Evolutionary conservation across 345 rosid species (phyloP), one percentile per base, ranked within the genome.

Genomic region (Aquilaria yunnanensis): DNA sequence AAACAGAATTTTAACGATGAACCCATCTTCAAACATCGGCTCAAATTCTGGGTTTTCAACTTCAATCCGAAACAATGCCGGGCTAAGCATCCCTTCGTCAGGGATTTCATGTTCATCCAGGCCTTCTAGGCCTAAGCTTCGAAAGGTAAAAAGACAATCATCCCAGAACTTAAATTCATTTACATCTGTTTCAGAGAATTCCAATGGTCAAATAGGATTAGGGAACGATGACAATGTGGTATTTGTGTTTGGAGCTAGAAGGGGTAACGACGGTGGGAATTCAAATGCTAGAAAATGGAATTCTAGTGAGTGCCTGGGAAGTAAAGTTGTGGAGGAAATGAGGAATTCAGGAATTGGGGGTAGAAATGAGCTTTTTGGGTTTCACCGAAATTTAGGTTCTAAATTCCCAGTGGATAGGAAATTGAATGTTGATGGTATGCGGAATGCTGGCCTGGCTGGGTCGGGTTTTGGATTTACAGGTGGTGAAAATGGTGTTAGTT

Each of bases 111-210:
- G 8, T 37, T 2, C 43, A 37, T 37, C 43, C 43, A 37, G 43
- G 43, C 43, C 43, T 37, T 37, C 82, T 1, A 87, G 71, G 81
- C 89, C 97, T 46, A 86, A 83, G 71, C 58, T 85, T 50, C 52
- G 54, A 2, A 87, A 93, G 80, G 69, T 74, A 10, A 77, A 90
- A 69, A 78, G 60, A 67, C 90, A 81, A 63, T 74, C 72, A 5
- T 68, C 82, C 47, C 81, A 69, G 52, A 72, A 61, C 61, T 60
- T 67, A 54, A 78, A 74, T 53, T 60, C 77, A 11, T 88, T 81
- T 66, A 66, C 53, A 54, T 67, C 63, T 31, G 74, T 67, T 33
- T 48, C 72, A 13, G 60, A 57, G 12, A 14, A n/a, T 62, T 46
- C 14, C 23, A 57, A 50, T 1, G 59, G 57, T 65, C 52, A 51